Evolutionary conservation across 2,329 filamentous ascomycete genomes (phyloP).

Genomic region (Aspergillus vadensis): DNA sequence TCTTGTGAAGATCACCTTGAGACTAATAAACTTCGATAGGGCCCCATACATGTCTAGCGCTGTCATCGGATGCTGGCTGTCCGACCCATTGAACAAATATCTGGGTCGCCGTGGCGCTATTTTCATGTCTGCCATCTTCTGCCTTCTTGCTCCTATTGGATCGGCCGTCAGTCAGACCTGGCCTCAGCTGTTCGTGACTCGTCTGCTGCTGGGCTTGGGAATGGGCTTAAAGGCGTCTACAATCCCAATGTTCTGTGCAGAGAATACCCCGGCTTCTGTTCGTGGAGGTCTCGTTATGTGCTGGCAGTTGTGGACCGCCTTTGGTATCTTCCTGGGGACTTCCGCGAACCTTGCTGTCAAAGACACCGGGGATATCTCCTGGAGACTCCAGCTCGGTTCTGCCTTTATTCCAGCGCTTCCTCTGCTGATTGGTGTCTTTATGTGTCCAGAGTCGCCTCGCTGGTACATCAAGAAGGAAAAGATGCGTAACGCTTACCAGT

Average conservation of each 20-base stretch:
- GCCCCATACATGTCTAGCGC: constrained; percentile 58
- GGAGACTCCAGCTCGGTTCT: constrained; percentile 66
- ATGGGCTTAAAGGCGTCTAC: constrained; percentile 65
- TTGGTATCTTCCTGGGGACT: constrained; percentile 69
- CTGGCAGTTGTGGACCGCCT: constrained; percentile 57
- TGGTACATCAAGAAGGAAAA: constrained; percentile 69
- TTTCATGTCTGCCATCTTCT: constrained; percentile 65
- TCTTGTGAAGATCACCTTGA: constrained; percentile 20
- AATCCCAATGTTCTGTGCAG: constrained; percentile 57
- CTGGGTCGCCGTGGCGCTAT: constrained; percentile 66
- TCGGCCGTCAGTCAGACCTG: constrained; percentile 63
- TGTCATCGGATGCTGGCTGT: constrained; percentile 65
- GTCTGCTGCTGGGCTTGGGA: constrained; percentile 61
- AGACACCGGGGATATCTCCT: constrained; percentile 59
- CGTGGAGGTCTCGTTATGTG: constrained; percentile 60
- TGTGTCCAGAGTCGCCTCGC: constrained; percentile 66
- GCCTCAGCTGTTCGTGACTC: constrained; percentile 58
- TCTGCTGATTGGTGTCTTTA: constrained; percentile 58
- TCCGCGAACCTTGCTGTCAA: constrained; percentile 67
- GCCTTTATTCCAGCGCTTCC: constrained; percentile 67
- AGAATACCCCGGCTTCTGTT: constrained; percentile 58
- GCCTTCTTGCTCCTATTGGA: constrained; percentile 69
- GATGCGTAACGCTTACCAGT: constrained; percentile 62
- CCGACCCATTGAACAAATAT: constrained; percentile 63
- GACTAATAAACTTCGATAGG: constrained; percentile 17